These are phyloP conservation scores for Candida coleopterorum DNA, from an alignment of 805 yeast genomes.

Conservation along the genomic window DNA sequence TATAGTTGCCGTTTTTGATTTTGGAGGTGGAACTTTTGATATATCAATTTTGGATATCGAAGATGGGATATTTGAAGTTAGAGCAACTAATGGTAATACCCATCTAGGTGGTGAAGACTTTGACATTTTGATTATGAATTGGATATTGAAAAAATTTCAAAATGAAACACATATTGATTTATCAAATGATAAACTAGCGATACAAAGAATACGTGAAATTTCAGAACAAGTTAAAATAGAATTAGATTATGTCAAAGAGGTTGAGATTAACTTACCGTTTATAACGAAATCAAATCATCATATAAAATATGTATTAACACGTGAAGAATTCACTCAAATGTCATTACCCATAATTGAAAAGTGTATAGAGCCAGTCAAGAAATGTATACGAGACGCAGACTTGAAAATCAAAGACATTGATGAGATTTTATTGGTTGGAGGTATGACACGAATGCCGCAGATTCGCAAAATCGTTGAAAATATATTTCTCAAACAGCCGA, in stretches of 20 bases:
- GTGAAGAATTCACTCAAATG: slow-evolving; percentile 64
- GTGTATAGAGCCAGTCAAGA: slow-evolving; percentile 69
- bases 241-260: slow-evolving; percentile 57
- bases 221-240: slow-evolving; percentile 77
- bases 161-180: slow-evolving; percentile 47
- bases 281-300: slow-evolving; percentile 59
- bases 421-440: slow-evolving; percentile 77
- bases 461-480: slow-evolving; percentile 58
- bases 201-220: slow-evolving; percentile 75
- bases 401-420: slow-evolving; percentile 61
- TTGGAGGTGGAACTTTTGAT: slow-evolving; percentile 86
- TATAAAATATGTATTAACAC: slow-evolving; percentile 53
- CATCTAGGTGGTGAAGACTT: slow-evolving; percentile 87
- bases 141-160: slow-evolving; percentile 56
- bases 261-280: slow-evolving; percentile 68
- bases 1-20: slow-evolving; percentile 59
- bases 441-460: slow-evolving; percentile 89
- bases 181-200: slow-evolving; percentile 47
- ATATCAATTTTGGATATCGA: slow-evolving; percentile 74
- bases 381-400: slow-evolving; percentile 71
- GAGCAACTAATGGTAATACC: slow-evolving; percentile 81
- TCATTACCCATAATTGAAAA: slow-evolving; percentile 60
- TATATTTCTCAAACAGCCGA: slow-evolving; percentile 60
- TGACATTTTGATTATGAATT: slow-evolving; percentile 57
- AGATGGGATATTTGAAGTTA: slow-evolving; percentile 75